These are phyloP conservation scores for Larix kaempferi DNA, from an alignment of 75 land plant genomes.

Conservation along the genomic window DNA sequence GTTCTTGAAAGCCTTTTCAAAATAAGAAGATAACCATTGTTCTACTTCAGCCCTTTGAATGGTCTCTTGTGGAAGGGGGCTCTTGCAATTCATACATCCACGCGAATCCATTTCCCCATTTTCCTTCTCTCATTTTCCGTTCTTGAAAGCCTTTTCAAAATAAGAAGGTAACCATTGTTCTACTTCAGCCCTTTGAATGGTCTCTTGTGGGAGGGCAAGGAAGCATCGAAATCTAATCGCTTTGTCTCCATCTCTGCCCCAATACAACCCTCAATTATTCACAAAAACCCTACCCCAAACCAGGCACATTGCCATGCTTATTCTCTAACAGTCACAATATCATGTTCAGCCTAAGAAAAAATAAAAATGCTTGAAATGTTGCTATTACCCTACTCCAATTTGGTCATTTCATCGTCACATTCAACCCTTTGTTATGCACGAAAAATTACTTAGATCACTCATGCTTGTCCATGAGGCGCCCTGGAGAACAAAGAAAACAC, in stretches of 20 bases:
- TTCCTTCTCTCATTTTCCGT: neutral
- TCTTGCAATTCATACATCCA: no score
- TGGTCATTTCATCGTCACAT: no score
- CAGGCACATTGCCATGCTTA: neutral
- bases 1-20: neutral
- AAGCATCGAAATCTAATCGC: conserved; percentile 1
- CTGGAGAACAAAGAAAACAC: no score
- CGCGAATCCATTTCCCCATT: neutral
- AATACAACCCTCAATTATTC: neutral
- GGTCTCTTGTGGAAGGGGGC: conserved; percentile 18
- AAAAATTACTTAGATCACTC: no score
- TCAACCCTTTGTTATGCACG: no score
- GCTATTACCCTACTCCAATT: no score
- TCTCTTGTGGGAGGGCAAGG: conserved; percentile 19
- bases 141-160: neutral
- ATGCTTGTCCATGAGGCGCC: no score
- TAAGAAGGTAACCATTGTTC: neutral
- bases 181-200: conserved; percentile 18
- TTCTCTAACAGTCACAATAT: neutral
- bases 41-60: conserved; percentile 18
- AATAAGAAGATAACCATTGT: neutral
- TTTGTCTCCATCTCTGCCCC: neutral
- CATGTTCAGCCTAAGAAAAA: neutral
- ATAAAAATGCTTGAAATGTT: no score
- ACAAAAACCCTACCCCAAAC: neutral